A percentile compares a stretch with the other conserved stretches of the same genome.
These are phyloP conservation scores for Cystobasidium pallidum DNA, from an alignment of 1,284 basidiomycete species.

Conservation along the genomic window DNA sequence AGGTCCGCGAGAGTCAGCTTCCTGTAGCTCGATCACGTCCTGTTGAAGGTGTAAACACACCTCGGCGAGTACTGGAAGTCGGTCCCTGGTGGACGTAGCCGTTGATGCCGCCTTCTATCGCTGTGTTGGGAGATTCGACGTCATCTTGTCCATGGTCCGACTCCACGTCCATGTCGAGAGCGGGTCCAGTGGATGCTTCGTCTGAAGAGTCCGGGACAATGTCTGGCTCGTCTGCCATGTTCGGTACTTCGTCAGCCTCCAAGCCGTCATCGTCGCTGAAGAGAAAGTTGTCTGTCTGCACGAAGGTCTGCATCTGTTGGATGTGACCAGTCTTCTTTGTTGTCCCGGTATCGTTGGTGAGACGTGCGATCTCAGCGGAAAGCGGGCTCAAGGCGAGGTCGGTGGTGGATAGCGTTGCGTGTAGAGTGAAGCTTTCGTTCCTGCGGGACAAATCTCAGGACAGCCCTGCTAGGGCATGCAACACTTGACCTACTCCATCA, in stretches of 20 bases:
- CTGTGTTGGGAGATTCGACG: no score
- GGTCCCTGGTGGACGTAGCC: conserved; percentile 3
- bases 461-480: not conserved
- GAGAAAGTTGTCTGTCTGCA: conserved; percentile 9
- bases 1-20: conserved; percentile 10
- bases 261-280: conserved; percentile 15
- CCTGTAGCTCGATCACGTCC: conserved; percentile 5
- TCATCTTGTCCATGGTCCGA: not conserved
- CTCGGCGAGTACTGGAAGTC: not conserved
- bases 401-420: conserved; percentile 19
- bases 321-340: not conserved
- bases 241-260: not conserved
- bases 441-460: not conserved
- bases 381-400: not conserved
- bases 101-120: not conserved
- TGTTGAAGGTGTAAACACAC: conserved; percentile 5
- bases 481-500: conserved; percentile 15
- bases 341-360: not conserved
- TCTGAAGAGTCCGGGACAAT: conserved; percentile 30
- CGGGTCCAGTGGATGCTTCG: conserved; percentile 26
- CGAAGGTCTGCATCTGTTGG: not conserved
- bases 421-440: not conserved
- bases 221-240: not conserved
- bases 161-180: conserved; percentile 21
- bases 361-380: not conserved